Conservation (phyloP, 2,329 filamentous ascomycete genomes). For the Cryphonectria radicalis region DNA sequence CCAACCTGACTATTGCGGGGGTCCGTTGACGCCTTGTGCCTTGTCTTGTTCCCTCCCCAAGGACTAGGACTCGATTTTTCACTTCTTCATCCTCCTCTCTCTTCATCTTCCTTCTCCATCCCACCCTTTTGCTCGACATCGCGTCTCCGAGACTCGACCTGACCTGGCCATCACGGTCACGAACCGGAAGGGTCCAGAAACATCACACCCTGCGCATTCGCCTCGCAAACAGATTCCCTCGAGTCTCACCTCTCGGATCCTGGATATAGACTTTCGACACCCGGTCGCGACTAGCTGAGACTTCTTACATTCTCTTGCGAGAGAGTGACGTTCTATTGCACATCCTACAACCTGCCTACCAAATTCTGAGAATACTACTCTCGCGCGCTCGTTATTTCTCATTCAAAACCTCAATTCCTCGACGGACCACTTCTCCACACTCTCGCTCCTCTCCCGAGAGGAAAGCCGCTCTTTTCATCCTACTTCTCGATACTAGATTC, state of each 20-base stretch:
- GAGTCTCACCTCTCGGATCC: not conserved
- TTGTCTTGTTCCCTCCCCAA: conserved; percentile 4
- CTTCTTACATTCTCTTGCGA: not conserved
- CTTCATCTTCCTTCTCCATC: not conserved
- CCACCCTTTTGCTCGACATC: not conserved
- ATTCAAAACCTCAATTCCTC: not conserved
- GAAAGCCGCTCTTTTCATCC: conserved; percentile 4
- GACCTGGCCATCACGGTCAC: not conserved
- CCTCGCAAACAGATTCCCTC: not conserved
- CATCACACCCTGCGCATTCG: conserved; percentile 1
- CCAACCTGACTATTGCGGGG: conserved; percentile 3
- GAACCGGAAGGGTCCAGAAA: not conserved
- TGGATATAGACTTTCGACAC: not conserved
- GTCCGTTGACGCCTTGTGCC: conserved; percentile 12
- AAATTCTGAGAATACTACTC: not conserved
- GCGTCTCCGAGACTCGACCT: not conserved
- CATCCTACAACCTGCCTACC: not conserved
- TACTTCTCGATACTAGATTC: not conserved
- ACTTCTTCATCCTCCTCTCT: not conserved
- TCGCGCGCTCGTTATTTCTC: conserved; percentile 1
- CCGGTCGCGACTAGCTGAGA: not conserved
- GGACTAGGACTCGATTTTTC: not conserved
- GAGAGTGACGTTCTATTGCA: not conserved
- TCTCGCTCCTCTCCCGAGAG: not conserved
- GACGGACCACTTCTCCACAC: not conserved